Base-by-base conservation (phyloP, 352 stramenopile species). In the Phytophthora sp. region DNA sequence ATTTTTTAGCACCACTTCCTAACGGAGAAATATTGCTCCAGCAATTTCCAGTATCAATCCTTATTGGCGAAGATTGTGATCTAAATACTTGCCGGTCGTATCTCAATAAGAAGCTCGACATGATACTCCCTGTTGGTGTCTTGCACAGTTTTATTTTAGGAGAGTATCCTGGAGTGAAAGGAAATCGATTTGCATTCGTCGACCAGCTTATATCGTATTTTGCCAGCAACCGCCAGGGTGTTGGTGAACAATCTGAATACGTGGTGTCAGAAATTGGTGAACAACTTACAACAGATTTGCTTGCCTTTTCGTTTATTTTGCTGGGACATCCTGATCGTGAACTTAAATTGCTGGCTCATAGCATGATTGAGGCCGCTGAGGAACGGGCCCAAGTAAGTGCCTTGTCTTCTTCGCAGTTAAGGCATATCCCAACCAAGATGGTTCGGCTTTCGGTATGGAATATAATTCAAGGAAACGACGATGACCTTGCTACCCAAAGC, bases 291-390 rank as follows among this genome's bases (percentile, higher is more conserved):
- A 88, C 82, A 1, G 85, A 92, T 54, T 55, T 92, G 24, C 86
- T 92, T 57, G 85, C 83, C 4, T 69, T 91, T 20, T 84, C 83
- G 5, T 92, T 92, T 21, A 72, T 89, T n/a, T 53, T 79, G 15
- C 51, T 62, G 32, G 57, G 41, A 1, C 51, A 66, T 49, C 62
- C 65, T 20, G 60, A 78, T 27, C 56, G 61, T 9, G 42, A 38
- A 37, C 42, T 82, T n/a, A 73, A 86, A 34, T 52, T 68, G 18
- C 35, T 87, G 1, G 84, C 54, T 23, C 39, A 66, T n/a, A 44
- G 52, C 4, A 87, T 91, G 74, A 48, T 88, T 26, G 55, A 60
- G 1, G 24, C 84, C 17, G 82, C 79, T 18, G 76, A 91, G 58
- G 60, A 78, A 34, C 75, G 74, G 34, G 79, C 78, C 4, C 57